A percentile compares a stretch with the other conserved stretches of the same genome.
Evolutionary conservation across 75 land plant genomes (phyloP).

Genomic region (Pinus tabuliformis): DNA sequence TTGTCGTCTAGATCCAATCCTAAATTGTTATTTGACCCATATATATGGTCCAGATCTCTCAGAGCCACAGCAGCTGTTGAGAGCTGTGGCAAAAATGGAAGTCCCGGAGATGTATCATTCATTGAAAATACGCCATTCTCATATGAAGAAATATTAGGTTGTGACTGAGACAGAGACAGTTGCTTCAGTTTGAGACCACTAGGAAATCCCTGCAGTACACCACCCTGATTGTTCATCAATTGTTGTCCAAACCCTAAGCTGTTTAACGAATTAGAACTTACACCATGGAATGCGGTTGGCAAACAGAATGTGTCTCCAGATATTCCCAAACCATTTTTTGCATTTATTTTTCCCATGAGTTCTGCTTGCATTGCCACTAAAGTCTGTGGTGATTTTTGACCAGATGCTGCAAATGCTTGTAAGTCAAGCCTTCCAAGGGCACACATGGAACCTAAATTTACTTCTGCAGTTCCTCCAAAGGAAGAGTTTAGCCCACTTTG

Average conservation of each 20-base stretch:
- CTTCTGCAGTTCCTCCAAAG: conserved; percentile 28
- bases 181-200: conserved; percentile 17
- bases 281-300: conserved; percentile 7
- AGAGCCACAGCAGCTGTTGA: conserved; percentile 10
- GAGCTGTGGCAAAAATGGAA: conserved; percentile 10
- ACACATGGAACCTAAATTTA: conserved; percentile 28
- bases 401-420: conserved; percentile 19
- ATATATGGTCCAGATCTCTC: conserved; percentile 7
- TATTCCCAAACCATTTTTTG: conserved; percentile 21
- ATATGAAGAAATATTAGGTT: conserved; percentile 12
- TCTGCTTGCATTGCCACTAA: conserved; percentile 15
- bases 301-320: conserved; percentile 13
- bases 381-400: conserved; percentile 20
- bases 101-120: conserved; percentile 12
- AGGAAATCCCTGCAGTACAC: conserved; percentile 12
- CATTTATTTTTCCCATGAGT: conserved; percentile 20
- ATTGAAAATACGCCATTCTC: conserved; percentile 3
- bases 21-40: conserved; percentile 5
- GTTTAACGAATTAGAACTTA: conserved; percentile 9
- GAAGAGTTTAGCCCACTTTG: conserved; percentile 27
- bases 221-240: conserved; percentile 6
- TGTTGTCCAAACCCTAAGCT: conserved; percentile 8
- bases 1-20: conserved; percentile 16
- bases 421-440: conserved; percentile 39
- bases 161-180: conserved; percentile 8